Percentiles rank a stretch among this genome's conserved stretches.
phyloP scores from a whole-genome alignment of 208 protist genomes.

The Angomonas deanei region DNA sequence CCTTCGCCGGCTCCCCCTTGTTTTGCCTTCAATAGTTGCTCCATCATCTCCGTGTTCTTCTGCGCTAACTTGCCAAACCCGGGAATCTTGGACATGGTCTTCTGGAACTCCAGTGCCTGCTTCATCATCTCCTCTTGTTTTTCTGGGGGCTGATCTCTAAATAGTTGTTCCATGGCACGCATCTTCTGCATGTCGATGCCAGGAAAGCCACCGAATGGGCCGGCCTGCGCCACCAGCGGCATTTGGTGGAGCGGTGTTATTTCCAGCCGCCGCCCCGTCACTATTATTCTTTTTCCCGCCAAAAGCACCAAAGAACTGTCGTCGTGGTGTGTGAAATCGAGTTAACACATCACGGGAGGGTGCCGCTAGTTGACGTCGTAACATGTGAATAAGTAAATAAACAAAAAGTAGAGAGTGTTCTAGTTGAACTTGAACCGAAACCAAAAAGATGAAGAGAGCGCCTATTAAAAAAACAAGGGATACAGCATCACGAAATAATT shows the following conservation, averaged over 20 bases:
- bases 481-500: too few species aligned
- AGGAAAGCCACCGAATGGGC: slow-evolving; percentile 22
- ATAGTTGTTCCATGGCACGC: slow-evolving; percentile 66
- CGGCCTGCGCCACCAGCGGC: background rate
- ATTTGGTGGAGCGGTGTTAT: slow-evolving; percentile 1
- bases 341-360: too few species aligned
- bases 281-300: slow-evolving; percentile 6
- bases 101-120: slow-evolving; percentile 78
- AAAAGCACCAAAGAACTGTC: slow-evolving; percentile 1
- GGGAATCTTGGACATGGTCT: slow-evolving; percentile 68
- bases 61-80: slow-evolving; percentile 65
- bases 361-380: too few species aligned
- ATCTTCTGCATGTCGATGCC: slow-evolving; percentile 62
- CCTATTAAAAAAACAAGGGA: too few species aligned
- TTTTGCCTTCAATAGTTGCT: slow-evolving; percentile 71
- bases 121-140: slow-evolving; percentile 82
- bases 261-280: background rate
- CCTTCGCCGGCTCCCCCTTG: slow-evolving; percentile 17
- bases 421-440: background rate
- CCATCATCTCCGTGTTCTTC: slow-evolving; percentile 62
- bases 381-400: background rate
- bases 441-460: background rate
- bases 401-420: background rate
- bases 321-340: too few species aligned
- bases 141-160: slow-evolving; percentile 63